Evolutionary conservation across 2,329 filamentous ascomycete genomes (phyloP), one percentile per base, ranked within the genome.

Genomic region (Alternaria atra): DNA sequence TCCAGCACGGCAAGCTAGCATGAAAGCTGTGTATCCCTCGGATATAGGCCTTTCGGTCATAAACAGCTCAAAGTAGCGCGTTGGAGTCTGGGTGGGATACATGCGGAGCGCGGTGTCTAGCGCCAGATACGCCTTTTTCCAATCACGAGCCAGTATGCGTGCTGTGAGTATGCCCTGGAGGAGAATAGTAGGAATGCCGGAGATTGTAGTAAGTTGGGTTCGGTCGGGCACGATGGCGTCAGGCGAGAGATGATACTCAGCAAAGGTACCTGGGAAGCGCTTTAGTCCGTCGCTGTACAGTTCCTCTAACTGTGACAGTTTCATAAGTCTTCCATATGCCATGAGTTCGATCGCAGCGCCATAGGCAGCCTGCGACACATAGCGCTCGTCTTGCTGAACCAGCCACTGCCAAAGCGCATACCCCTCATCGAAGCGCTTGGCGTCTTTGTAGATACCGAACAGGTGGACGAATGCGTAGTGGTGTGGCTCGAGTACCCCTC

Each of bases 271-370:
- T 6, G 83, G 80, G 62, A 83, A 85, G 37, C 81, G 80, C 52
- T 77, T 75, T 35, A 86, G 70, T 4, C 80, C 84, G 29, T 81
- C 66, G 5, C 70, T 55, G 64, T 83, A 86, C 13, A 86, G 60
- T 1, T 70, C 65, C 61, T 86, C 84, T 17, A 85, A 70, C 5
- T 81, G 77, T 10, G 72, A 61, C 0, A 85, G 73, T 4, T 67
- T 65, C 51, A 72, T 70, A n/a, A 66, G 54, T 12, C 80, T 78
- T 51, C 80, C 76, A 13, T 78, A 77, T 10, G 82, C 80, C 52
- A 84, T 71, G 40, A 84, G 70, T 63, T 85, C 82, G 30, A 86
- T 84, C 1, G 82, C 83, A 7, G 80, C 80, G 6, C 83, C 84
- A 60, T 85, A 85, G 0, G 83, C 80, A 5, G 76, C 71, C 15